Conservation (phyloP, 1,284 basidiomycete genomes). For the Paramarasmius palmivorus region DNA sequence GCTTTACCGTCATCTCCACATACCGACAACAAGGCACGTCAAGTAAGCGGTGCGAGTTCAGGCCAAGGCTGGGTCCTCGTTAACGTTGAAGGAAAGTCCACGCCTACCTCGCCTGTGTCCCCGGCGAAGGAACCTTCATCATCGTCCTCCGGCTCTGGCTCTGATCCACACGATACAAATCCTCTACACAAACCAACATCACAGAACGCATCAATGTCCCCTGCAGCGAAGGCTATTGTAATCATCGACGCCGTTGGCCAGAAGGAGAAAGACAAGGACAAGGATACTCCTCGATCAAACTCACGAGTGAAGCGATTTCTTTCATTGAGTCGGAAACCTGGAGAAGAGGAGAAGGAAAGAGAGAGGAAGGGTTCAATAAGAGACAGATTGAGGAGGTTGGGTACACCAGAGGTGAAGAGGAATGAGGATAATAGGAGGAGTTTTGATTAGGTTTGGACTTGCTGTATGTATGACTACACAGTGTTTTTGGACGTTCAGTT, state of each 20-base stretch:
- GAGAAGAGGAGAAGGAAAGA: too few relatives aligned
- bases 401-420: too few relatives aligned
- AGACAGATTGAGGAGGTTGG: too few relatives aligned
- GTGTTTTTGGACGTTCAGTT: too few relatives aligned
- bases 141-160: neutral
- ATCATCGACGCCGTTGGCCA: slow-evolving; percentile 57
- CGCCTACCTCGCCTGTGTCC: slow-evolving; percentile 22
- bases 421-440: too few relatives aligned
- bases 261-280: slow-evolving; percentile 38
- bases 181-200: neutral
- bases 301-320: slow-evolving; percentile 38
- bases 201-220: slow-evolving; percentile 31
- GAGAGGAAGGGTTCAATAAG: too few relatives aligned
- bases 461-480: too few relatives aligned
- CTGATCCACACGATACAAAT: neutral
- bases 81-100: slow-evolving; percentile 51
- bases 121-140: neutral
- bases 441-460: too few relatives aligned
- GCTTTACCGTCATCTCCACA: slow-evolving; percentile 17
- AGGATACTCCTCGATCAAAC: slow-evolving; percentile 20
- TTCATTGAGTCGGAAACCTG: slow-evolving; percentile 31
- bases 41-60: slow-evolving; percentile 19
- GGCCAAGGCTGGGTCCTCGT: slow-evolving; percentile 65
- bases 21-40: slow-evolving; percentile 15
- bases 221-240: slow-evolving; percentile 60